phyloP scores from a whole-genome alignment of 2,329 filamentous ascomycete species.

The Clarireedia monteithiana region DNA sequence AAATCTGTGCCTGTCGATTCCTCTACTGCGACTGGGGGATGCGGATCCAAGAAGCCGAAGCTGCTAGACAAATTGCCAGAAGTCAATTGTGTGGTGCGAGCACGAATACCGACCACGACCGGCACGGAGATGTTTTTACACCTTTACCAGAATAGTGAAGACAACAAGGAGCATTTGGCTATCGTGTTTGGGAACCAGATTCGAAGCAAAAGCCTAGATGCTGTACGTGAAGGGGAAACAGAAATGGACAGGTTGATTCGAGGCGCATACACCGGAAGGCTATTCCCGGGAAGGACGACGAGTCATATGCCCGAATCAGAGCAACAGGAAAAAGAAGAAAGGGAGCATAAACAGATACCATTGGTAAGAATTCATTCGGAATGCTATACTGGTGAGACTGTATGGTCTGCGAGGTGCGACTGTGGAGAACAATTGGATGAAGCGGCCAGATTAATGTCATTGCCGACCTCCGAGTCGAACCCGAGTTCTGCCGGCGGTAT shows the following conservation, averaged over 20 bases:
- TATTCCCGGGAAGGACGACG: conserved; percentile 77
- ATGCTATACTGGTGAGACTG: conserved; percentile 97
- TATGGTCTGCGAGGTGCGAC: conserved; percentile 95
- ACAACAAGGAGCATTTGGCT: conserved; percentile 92
- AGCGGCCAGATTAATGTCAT: conserved; percentile 85
- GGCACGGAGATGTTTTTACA: conserved; percentile 97
- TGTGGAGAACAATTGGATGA: conserved; percentile 97
- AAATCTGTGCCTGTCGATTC: conserved; percentile 47
- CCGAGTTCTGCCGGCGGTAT: conserved; percentile 58
- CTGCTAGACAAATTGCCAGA: conserved; percentile 69
- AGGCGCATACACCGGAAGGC: conserved; percentile 81
- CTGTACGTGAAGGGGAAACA: conserved; percentile 65
- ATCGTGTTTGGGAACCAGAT: conserved; percentile 93
- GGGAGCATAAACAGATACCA: conserved; percentile 35
- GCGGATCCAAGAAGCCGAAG: conserved; percentile 57
- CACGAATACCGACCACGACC: conserved; percentile 84
- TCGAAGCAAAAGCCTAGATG: conserved; percentile 64
- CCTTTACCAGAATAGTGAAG: conserved; percentile 84
- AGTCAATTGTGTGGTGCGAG: conserved; percentile 90
- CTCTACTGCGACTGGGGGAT: conserved; percentile 45
- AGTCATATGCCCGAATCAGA: conserved; percentile 14
- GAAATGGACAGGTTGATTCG: conserved; percentile 89
- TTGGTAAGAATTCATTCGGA: conserved; percentile 94
- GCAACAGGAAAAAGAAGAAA: conserved; percentile 1
- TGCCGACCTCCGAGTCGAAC: conserved; percentile 43